Percentiles rank a stretch among this genome's conserved stretches.
Conservation (phyloP, 176 grass and related monocot species). For the Aegilops umbellulata region DNA sequence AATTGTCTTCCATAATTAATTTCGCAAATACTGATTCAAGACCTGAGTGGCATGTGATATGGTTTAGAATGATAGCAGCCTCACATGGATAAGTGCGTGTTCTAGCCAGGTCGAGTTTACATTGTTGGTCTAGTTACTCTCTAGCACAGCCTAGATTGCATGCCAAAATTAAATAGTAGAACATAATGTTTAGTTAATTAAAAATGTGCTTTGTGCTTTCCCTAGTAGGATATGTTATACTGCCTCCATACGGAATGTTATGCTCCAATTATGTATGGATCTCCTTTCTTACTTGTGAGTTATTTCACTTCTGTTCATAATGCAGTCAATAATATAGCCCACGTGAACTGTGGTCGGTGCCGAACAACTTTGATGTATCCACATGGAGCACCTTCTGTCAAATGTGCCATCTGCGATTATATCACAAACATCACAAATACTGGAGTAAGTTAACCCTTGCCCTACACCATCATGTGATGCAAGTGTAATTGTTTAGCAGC, state of each 20-base stretch:
- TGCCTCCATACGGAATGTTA: neutral
- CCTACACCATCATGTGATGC: conserved; percentile 12
- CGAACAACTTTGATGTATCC: conserved; percentile 86
- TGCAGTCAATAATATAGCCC: conserved; percentile 74
- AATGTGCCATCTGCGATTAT: conserved; percentile 87
- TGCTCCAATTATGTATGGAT: neutral
- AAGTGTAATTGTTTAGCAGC: neutral
- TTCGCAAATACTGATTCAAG: neutral
- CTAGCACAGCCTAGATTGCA: neutral
- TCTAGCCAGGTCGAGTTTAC: neutral
- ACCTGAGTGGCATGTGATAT: neutral
- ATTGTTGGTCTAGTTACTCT: neutral
- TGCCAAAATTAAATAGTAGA: neutral
- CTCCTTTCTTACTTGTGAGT: conserved; percentile 12
- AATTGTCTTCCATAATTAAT: neutral
- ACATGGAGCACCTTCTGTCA: conserved; percentile 82
- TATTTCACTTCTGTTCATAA: conserved; percentile 21
- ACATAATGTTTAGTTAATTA: neutral
- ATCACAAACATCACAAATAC: conserved; percentile 78
- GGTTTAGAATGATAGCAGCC: neutral
- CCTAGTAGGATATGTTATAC: neutral
- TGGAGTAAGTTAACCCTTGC: conserved; percentile 38
- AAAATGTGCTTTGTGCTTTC: neutral
- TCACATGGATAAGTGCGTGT: neutral
- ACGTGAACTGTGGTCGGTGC: conserved; percentile 72